phyloP scores from a whole-genome alignment of 306 rosid species.

The Casuarina cunninghamiana region DNA sequence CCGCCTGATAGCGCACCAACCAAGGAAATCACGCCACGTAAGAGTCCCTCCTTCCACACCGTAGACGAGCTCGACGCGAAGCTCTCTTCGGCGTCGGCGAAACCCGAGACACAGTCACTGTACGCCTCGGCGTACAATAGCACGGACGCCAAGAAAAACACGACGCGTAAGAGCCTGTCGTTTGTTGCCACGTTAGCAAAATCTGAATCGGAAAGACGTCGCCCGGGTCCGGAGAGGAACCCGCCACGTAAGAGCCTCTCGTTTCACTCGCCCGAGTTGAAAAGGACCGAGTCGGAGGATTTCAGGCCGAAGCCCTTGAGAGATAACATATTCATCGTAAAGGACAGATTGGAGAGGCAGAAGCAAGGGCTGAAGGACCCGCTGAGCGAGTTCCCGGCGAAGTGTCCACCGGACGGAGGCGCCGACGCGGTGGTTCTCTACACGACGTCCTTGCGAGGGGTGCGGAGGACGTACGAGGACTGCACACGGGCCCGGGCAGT shows the following conservation, averaged over 20 bases:
- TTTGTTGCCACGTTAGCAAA: too few species aligned
- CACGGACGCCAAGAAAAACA: background rate
- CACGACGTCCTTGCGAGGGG: conserved; percentile 87
- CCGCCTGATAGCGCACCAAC: background rate
- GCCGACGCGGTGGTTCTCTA: conserved; percentile 66
- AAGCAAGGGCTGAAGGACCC: conserved; percentile 62
- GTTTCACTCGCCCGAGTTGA: background rate
- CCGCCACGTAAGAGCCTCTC: too few species aligned
- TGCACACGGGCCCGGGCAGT: conserved; percentile 59
- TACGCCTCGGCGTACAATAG: too few species aligned
- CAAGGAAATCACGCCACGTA: conserved; percentile 28
- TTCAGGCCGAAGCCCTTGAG: conserved; percentile 37
- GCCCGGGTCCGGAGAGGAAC: conserved; percentile 13
- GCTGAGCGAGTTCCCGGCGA: conserved; percentile 59
- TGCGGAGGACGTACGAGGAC: conserved; percentile 73
- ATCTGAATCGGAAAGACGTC: too few species aligned
- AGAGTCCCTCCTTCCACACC: conserved; percentile 69
- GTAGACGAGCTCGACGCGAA: conserved; percentile 71
- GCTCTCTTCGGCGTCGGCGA: conserved; percentile 16
- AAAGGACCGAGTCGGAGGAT: conserved; percentile 2
- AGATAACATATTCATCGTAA: conserved; percentile 67
- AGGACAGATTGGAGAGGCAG: conserved; percentile 67
- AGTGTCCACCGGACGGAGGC: conserved; percentile 67
- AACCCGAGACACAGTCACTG: background rate
- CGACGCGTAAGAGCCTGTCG: too few species aligned